Conservation (phyloP, 345 rosid genomes). For the Salix exigua region DNA sequence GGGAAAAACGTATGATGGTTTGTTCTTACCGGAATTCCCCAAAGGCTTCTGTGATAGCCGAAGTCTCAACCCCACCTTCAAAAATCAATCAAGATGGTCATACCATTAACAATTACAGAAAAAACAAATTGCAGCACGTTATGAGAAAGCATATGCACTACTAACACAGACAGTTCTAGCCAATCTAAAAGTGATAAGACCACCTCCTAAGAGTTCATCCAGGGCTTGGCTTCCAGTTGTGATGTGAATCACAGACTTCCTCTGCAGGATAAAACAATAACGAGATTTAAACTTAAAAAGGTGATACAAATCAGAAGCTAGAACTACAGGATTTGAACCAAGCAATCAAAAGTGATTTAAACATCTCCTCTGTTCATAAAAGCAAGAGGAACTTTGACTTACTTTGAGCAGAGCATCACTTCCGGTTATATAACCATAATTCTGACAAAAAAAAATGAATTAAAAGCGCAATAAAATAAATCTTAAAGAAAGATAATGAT, state of each 20-base stretch:
- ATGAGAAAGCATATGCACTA: neutral
- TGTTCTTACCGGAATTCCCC: constrained; percentile 76
- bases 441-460: constrained; percentile 33
- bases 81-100: neutral
- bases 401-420: constrained; percentile 86
- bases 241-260: constrained; percentile 65
- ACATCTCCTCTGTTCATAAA: neutral
- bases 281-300: neutral
- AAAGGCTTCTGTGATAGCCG: constrained; percentile 83
- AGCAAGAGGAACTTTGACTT: constrained; percentile 24
- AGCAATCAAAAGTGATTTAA: neutral
- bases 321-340: neutral
- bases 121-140: neutral
- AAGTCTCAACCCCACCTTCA: constrained; percentile 82
- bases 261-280: constrained; percentile 31
- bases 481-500: neutral
- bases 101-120: constrained; percentile 5
- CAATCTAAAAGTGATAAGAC: constrained; percentile 1
- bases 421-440: constrained; percentile 83
- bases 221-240: constrained; percentile 97
- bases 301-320: neutral
- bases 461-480: neutral
- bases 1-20: neutral
- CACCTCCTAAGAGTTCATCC: constrained; percentile 87
- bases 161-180: neutral